A percentile compares a stretch with the other conserved stretches of the same genome.
phyloP scores from a whole-genome alignment of 768 basidiomycete species.

The Cantharellus cinnabarinus region DNA sequence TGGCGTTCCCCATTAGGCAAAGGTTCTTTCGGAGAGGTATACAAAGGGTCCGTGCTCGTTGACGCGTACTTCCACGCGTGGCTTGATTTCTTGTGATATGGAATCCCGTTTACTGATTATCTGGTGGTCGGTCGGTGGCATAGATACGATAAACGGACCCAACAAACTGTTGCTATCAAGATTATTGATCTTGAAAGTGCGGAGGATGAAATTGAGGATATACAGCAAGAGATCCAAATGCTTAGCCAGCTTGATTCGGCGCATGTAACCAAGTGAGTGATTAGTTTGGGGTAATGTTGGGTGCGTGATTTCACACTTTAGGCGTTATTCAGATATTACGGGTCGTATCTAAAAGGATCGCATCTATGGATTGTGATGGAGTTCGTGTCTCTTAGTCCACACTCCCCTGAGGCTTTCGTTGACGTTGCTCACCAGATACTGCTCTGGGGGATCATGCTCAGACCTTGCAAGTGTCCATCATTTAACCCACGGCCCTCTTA shows the following conservation, averaged over 20 bases:
- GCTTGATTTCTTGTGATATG: not conserved
- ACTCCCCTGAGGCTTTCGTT: not conserved
- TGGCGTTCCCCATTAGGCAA: conserved; percentile 38
- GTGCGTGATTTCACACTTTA: not conserved
- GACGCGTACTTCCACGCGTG: not conserved
- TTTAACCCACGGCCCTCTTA: not conserved
- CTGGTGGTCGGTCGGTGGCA: not conserved
- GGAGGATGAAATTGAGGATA: conserved; percentile 99
- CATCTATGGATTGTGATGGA: conserved; percentile 99
- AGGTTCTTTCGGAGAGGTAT: conserved; percentile 98
- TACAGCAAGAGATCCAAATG: conserved; percentile 97
- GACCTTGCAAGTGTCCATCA: conserved; percentile 47
- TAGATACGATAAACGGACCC: conserved; percentile 88
- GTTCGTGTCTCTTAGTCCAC: conserved; percentile 25
- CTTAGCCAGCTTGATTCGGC: conserved; percentile 90
- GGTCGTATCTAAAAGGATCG: conserved; percentile 85
- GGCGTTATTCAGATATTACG: conserved; percentile 53
- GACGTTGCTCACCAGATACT: conserved; percentile 39
- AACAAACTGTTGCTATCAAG: conserved; percentile 97
- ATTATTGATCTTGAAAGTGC: conserved; percentile 98
- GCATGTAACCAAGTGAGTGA: conserved; percentile 77
- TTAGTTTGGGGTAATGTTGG: conserved; percentile 9
- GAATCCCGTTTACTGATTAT: not conserved
- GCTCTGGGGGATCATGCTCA: conserved; percentile 93
- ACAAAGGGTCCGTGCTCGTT: conserved; percentile 55